Conservation (phyloP, 805 yeast genomes). For the Yamadazyma akitaensis region DNA sequence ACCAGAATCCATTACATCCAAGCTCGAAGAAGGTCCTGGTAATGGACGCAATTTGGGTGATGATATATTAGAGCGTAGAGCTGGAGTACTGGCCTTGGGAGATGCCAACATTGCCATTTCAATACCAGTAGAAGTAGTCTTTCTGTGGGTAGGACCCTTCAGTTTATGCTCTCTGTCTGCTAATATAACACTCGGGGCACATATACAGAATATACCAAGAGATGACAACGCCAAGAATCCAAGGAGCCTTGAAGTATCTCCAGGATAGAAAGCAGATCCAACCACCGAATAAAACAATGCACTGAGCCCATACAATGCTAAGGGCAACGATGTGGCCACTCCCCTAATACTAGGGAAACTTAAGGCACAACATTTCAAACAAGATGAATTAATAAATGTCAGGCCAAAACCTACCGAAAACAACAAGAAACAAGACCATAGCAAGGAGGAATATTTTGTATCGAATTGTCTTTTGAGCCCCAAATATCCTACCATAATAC, state of each 20-base stretch:
- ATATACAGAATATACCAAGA: conserved; percentile 37
- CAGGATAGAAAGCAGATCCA: conserved; percentile 51
- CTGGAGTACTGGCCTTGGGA: not conserved
- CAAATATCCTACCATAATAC: conserved; percentile 53
- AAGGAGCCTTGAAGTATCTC: conserved; percentile 54
- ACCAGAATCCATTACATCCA: conserved; percentile 15
- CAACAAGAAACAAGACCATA: conserved; percentile 44
- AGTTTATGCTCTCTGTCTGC: conserved; percentile 33
- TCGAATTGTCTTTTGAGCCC: conserved; percentile 52
- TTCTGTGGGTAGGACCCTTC: conserved; percentile 7
- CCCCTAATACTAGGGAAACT: conserved; percentile 67
- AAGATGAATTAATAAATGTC: conserved; percentile 59
- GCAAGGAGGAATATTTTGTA: conserved; percentile 33
- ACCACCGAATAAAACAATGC: conserved; percentile 64
- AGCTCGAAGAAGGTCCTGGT: not conserved
- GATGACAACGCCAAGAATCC: conserved; percentile 45
- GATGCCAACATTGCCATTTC: conserved; percentile 12
- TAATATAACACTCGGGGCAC: conserved; percentile 45
- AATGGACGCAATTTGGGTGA: conserved; percentile 2
- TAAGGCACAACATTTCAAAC: conserved; percentile 71
- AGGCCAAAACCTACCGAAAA: conserved; percentile 66
- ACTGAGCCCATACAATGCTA: conserved; percentile 71
- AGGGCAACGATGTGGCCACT: conserved; percentile 70
- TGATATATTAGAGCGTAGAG: not conserved
- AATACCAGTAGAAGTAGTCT: conserved; percentile 6